These are phyloP conservation scores for Debaryomycetaceae sp. DNA, from an alignment of 1,139 yeast genomes.

Conservation along the genomic window DNA sequence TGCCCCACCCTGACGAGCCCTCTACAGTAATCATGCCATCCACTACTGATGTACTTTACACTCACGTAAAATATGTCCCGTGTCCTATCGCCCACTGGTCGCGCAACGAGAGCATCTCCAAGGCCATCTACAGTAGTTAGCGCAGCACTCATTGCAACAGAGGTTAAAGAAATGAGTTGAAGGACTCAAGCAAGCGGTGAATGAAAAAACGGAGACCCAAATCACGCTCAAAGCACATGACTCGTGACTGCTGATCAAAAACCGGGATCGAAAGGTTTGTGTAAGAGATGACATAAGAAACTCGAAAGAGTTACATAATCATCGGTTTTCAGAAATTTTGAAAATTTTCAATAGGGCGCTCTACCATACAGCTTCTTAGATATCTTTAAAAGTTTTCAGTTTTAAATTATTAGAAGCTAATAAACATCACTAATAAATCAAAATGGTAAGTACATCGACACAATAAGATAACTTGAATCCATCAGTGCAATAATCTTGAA, in stretches of 20 bases:
- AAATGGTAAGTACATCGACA: constrained; percentile 25
- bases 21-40: no score
- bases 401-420: constrained; percentile 1
- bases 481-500: background rate
- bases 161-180: no score
- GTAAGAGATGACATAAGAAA: constrained; percentile 2
- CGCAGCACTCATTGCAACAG: no score
- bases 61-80: no score
- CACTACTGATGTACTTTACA: no score
- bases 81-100: no score
- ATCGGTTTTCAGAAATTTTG: constrained; percentile 1
- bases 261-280: constrained; percentile 1
- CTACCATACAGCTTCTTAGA: background rate
- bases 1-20: no score
- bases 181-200: background rate
- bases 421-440: constrained; percentile 11
- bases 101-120: no score
- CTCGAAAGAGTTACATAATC: background rate
- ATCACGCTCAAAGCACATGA: constrained; percentile 5
- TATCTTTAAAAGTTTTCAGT: constrained; percentile 1
- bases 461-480: background rate
- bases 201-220: background rate
- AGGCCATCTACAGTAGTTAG: no score
- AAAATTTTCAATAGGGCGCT: constrained; percentile 4
- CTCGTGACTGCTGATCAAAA: constrained; percentile 11